Evolutionary conservation across 192 early-diverging fungal species (phyloP).

Genomic region (Umbelopsis sp.): DNA sequence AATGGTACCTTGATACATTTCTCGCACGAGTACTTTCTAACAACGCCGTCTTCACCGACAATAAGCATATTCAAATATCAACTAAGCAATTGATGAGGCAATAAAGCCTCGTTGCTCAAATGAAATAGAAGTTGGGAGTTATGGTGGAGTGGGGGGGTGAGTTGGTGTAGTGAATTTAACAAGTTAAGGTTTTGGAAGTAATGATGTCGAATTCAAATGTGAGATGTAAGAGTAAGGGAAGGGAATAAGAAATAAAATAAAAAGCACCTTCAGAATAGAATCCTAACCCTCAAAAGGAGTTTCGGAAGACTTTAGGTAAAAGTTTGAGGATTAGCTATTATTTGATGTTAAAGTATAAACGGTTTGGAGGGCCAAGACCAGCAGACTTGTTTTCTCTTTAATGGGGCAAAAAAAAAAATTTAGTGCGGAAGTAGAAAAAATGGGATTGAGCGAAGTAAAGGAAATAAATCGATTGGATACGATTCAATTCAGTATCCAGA

Average conservation of each 20-base stretch:
- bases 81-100: conserved; percentile 7
- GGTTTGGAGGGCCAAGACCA: background rate
- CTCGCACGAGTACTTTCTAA: conserved; percentile 35
- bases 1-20: conserved; percentile 39
- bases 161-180: background rate
- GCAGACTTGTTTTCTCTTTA: conserved; percentile 17
- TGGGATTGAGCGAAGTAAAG: background rate
- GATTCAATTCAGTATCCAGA: background rate
- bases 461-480: conserved; percentile 11
- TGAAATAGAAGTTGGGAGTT: background rate
- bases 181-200: background rate
- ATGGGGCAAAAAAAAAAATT: background rate
- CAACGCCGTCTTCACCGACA: conserved; percentile 28
- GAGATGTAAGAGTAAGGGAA: background rate
- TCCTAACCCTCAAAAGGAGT: conserved; percentile 12
- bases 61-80: conserved; percentile 22
- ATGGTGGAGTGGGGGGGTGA: background rate
- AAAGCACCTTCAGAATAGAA: background rate
- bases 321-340: background rate
- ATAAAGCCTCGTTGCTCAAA: conserved; percentile 13
- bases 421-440: background rate
- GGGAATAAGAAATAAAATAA: background rate
- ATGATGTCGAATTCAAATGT: background rate
- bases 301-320: background rate
- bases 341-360: conserved; percentile 1